These are phyloP conservation scores for Neurospora hispaniola DNA, from an alignment of 495 filamentous ascomycete species.

Conservation along the genomic window DNA sequence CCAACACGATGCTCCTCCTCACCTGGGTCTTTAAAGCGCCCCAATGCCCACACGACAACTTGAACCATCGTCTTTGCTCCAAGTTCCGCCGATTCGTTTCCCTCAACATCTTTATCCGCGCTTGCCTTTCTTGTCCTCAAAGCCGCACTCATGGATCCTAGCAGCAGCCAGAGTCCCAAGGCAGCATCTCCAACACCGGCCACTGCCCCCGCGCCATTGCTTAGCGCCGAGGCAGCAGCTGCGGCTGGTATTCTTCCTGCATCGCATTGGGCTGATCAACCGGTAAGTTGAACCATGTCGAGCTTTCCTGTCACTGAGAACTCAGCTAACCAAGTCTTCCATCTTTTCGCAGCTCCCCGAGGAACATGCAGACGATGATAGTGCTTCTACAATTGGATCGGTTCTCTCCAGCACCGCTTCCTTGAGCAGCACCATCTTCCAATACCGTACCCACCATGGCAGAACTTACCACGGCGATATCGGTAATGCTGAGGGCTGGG, in stretches of 20 bases:
- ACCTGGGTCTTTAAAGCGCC: not conserved
- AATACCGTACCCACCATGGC: slow-evolving; percentile 34
- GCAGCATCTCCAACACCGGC: not conserved
- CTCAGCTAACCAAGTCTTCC: not conserved
- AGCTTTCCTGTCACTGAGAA: not conserved
- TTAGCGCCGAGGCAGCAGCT: not conserved
- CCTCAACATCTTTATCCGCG: not conserved
- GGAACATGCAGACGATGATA: not conserved
- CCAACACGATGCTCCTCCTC: not conserved
- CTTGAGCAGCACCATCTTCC: slow-evolving; percentile 32
- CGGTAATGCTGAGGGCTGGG: slow-evolving; percentile 5
- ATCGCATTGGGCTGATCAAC: not conserved
- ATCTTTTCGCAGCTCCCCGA: not conserved
- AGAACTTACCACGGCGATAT: slow-evolving; percentile 27
- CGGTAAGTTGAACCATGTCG: not conserved
- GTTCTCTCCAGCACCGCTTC: slow-evolving; percentile 24
- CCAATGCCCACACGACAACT: not conserved
- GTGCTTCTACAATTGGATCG: not conserved
- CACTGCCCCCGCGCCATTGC: not conserved
- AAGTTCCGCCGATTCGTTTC: not conserved
- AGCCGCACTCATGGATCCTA: not conserved
- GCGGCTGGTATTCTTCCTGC: not conserved
- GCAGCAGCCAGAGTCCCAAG: not conserved
- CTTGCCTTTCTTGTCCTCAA: not conserved
- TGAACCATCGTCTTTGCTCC: not conserved